phyloP scores from a whole-genome alignment of 2,329 filamentous ascomycete species.

The Ophiostoma sp. region DNA sequence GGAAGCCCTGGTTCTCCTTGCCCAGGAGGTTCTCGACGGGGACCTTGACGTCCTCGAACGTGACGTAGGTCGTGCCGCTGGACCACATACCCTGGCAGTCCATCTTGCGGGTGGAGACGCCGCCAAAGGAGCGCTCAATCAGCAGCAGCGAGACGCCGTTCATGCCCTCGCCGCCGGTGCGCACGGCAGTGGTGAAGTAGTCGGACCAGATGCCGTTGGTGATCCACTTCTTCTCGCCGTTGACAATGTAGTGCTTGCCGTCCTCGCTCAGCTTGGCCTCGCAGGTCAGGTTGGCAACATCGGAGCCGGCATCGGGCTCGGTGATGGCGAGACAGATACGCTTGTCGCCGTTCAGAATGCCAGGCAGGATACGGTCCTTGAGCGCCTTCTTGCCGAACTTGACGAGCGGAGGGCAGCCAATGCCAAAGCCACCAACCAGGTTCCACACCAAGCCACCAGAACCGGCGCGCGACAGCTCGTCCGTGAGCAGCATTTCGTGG shows the following conservation, averaged over 20 bases:
- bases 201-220: slow-evolving; percentile 96
- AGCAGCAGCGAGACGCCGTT: slow-evolving; percentile 85
- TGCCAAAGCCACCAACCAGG: slow-evolving; percentile 91
- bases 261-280: slow-evolving; percentile 93
- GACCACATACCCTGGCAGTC: slow-evolving; percentile 98
- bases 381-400: slow-evolving; percentile 86
- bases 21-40: slow-evolving; percentile 98
- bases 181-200: slow-evolving; percentile 95
- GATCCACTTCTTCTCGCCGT: slow-evolving; percentile 99
- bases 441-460: slow-evolving; percentile 97
- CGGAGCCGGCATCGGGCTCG: slow-evolving; percentile 88
- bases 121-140: slow-evolving; percentile 77
- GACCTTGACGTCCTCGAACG: slow-evolving; percentile 98
- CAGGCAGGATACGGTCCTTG: slow-evolving; percentile 81
- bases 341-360: slow-evolving; percentile 86
- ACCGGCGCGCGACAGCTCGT: slow-evolving; percentile 83
- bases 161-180: slow-evolving; percentile 85
- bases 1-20: slow-evolving; percentile 97
- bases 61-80: slow-evolving; percentile 92
- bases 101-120: slow-evolving; percentile 91
- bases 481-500: slow-evolving; percentile 93
- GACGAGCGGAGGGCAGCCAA: slow-evolving; percentile 83
- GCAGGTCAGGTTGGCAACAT: slow-evolving; percentile 92
- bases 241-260: slow-evolving; percentile 98
- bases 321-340: slow-evolving; percentile 96